These are phyloP conservation scores for Hymenoscyphus infarciens DNA, from an alignment of 2,329 filamentous ascomycete species.

Conservation along the genomic window DNA sequence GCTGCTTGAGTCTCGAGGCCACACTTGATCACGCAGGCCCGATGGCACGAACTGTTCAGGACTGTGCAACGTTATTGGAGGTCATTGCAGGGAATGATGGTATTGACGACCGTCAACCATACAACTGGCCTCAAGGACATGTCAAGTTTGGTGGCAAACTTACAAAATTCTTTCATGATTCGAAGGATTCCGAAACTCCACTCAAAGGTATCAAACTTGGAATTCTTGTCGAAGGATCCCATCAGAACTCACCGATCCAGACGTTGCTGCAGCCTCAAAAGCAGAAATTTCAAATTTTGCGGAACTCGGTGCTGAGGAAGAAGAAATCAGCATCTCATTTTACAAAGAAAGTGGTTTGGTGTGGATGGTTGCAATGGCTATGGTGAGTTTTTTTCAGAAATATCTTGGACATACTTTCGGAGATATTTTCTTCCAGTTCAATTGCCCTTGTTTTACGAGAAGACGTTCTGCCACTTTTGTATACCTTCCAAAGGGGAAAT, in stretches of 20 bases:
- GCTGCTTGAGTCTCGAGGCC: constrained; percentile 45
- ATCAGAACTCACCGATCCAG: constrained; percentile 40
- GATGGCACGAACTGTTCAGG: constrained; percentile 40
- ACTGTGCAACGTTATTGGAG: constrained; percentile 43
- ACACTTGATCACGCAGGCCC: constrained; percentile 50
- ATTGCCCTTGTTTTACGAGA: too few relatives aligned
- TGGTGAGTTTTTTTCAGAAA: constrained; percentile 23
- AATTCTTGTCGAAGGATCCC: constrained; percentile 43
- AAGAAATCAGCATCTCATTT: constrained; percentile 48
- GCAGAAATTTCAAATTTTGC: constrained; percentile 41
- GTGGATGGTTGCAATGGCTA: constrained; percentile 47
- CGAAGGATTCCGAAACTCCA: constrained; percentile 1
- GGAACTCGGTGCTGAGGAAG: constrained; percentile 46
- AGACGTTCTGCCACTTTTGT: too few relatives aligned
- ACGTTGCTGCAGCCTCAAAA: constrained; percentile 36
- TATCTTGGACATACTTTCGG: too few relatives aligned
- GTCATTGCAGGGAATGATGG: constrained; percentile 46
- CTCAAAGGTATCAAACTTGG: constrained; percentile 40
- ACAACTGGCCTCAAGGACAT: constrained; percentile 31
- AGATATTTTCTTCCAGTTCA: too few relatives aligned
- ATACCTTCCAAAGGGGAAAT: too few relatives aligned
- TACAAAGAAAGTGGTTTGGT: constrained; percentile 47
- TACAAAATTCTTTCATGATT: constrained; percentile 15
- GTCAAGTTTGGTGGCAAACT: constrained; percentile 28
- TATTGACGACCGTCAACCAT: constrained; percentile 44